phyloP scores from a whole-genome alignment of 257 asterid genomes.

The Nicotiana attenuata region DNA sequence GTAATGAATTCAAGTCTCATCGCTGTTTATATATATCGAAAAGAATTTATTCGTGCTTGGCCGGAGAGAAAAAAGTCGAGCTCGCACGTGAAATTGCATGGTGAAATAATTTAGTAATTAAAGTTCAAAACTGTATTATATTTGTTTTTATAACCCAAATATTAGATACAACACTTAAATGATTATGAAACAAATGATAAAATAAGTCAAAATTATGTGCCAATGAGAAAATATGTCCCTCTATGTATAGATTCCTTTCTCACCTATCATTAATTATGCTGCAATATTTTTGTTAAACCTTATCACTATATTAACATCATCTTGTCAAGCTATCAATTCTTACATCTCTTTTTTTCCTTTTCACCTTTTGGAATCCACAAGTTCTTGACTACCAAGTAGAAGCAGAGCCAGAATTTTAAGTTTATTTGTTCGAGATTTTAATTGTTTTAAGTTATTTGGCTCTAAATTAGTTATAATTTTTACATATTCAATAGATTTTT shows the following conservation, averaged over 20 bases:
- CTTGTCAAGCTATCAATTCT: conserved; percentile 29
- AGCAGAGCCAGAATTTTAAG: too few relatives aligned
- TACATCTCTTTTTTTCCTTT: neutral
- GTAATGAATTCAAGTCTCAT: too few relatives aligned
- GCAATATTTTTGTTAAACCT: conserved; percentile 18
- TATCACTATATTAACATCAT: conserved; percentile 9
- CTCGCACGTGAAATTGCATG: too few relatives aligned
- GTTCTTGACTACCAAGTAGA: neutral
- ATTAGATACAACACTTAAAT: neutral
- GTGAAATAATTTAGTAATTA: too few relatives aligned
- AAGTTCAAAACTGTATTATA: neutral
- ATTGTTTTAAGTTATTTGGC: too few relatives aligned
- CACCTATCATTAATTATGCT: conserved; percentile 19
- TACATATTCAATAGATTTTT: too few relatives aligned
- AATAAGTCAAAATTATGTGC: neutral
- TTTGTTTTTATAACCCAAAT: too few relatives aligned
- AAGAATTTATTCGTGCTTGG: too few relatives aligned
- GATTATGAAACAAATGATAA: conserved; percentile 1
- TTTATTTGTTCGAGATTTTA: neutral
- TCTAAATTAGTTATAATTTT: too few relatives aligned
- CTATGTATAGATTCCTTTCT: conserved; percentile 12
- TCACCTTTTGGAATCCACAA: conserved; percentile 4
- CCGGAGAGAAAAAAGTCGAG: too few relatives aligned
- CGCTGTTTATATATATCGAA: too few relatives aligned
- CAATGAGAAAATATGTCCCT: conserved; percentile 17